Evolutionary conservation across 768 basidiomycete genomes (phyloP).

Genomic region (Mycena capillaripes): DNA sequence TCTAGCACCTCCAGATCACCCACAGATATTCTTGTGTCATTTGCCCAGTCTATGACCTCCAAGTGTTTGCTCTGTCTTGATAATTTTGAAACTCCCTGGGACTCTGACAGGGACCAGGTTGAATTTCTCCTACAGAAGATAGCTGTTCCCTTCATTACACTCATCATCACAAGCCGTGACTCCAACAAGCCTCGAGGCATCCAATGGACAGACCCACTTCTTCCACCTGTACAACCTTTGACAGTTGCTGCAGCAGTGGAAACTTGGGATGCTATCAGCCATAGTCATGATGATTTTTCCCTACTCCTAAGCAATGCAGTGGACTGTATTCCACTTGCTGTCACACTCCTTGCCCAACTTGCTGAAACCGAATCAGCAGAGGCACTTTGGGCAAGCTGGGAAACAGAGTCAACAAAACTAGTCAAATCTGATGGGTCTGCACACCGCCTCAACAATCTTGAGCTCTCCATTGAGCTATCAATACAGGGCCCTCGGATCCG

Average conservation of each 20-base stretch:
- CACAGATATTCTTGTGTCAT: conserved; percentile 34
- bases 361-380: conserved; percentile 47
- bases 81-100: conserved; percentile 53
- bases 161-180: conserved; percentile 49
- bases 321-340: conserved; percentile 50
- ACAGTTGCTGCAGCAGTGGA: conserved; percentile 40
- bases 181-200: conserved; percentile 45
- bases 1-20: conserved; percentile 36
- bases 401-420: conserved; percentile 45
- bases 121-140: conserved; percentile 43
- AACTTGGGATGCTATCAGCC: conserved; percentile 44
- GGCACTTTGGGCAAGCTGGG: conserved; percentile 47
- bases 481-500: conserved; percentile 45
- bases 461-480: conserved; percentile 48
- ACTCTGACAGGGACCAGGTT: conserved; percentile 39
- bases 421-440: conserved; percentile 39
- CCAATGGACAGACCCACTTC: conserved; percentile 41
- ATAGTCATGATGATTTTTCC: conserved; percentile 40
- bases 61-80: conserved; percentile 45
- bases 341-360: conserved; percentile 49
- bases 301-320: conserved; percentile 44
- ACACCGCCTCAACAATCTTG: conserved; percentile 45
- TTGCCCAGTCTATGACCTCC: conserved; percentile 17
- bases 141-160: conserved; percentile 35
- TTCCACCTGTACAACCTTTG: conserved; percentile 46